Conservation (phyloP, 805 yeast genomes). For the Lachancea dasiensis region DNA sequence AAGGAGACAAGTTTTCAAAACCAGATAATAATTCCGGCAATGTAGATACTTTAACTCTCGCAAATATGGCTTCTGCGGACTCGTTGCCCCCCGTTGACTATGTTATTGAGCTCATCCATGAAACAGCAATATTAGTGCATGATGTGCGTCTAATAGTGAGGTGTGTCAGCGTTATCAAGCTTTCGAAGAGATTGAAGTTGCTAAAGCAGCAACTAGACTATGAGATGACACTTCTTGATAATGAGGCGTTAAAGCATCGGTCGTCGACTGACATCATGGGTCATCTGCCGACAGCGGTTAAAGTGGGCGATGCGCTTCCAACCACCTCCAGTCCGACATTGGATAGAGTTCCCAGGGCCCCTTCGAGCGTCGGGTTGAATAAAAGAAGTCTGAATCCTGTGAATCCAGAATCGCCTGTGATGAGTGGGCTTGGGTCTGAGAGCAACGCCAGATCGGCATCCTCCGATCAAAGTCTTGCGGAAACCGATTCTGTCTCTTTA, state of each 20-base stretch:
- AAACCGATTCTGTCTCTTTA: slow-evolving; percentile 3
- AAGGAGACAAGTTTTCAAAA: slow-evolving; percentile 9
- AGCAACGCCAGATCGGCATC: neutral
- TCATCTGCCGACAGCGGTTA: neutral
- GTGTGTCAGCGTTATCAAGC: slow-evolving; percentile 29
- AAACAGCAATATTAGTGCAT: slow-evolving; percentile 53
- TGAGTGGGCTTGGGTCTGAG: neutral
- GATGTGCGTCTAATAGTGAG: slow-evolving; percentile 54
- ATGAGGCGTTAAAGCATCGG: slow-evolving; percentile 7
- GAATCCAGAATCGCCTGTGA: neutral
- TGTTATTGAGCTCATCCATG: slow-evolving; percentile 54
- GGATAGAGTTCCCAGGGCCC: slow-evolving; percentile 2
- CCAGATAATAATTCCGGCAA: slow-evolving; percentile 11
- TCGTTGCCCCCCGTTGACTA: slow-evolving; percentile 51
- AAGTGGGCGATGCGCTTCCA: neutral
- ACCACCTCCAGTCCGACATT: neutral
- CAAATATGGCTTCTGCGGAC: slow-evolving; percentile 49
- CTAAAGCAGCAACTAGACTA: slow-evolving; percentile 17
- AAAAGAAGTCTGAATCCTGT: slow-evolving; percentile 3
- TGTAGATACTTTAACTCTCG: slow-evolving; percentile 42
- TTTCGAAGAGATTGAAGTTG: slow-evolving; percentile 23
- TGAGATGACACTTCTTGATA: slow-evolving; percentile 13
- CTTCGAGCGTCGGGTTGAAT: neutral
- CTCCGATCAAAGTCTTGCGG: slow-evolving; percentile 3
- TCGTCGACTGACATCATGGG: slow-evolving; percentile 2